phyloP scores from a whole-genome alignment of 129 eudicot genomes.

The Oenanthe sinensis region DNA sequence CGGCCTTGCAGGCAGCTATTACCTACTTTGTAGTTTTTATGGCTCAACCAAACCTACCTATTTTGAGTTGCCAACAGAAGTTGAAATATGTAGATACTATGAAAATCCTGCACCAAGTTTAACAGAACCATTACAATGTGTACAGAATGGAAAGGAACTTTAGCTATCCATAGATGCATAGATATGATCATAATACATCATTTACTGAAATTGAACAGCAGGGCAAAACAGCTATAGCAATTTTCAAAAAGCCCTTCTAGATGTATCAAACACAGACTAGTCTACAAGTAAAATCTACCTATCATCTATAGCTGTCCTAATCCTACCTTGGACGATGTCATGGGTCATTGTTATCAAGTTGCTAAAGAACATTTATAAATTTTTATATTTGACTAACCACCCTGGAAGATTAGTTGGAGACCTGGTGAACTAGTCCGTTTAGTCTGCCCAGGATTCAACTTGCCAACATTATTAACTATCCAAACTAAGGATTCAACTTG shows the following conservation, averaged over 20 bases:
- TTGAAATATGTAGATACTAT: not conserved
- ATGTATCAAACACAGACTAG: not conserved
- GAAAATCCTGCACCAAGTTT: not conserved
- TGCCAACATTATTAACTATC: too few species aligned
- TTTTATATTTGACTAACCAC: not conserved
- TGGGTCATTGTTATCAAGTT: not conserved
- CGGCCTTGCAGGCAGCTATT: not conserved
- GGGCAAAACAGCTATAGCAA: not conserved
- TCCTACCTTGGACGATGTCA: not conserved
- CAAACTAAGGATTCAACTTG: too few species aligned
- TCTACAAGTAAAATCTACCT: not conserved
- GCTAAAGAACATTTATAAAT: not conserved
- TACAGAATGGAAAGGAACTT: too few species aligned
- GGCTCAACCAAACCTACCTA: not conserved
- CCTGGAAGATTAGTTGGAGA: not conserved
- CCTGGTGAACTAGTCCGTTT: not conserved
- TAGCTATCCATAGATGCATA: too few species aligned
- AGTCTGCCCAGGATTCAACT: not conserved
- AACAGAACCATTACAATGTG: not conserved
- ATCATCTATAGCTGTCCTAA: not conserved
- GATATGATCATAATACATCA: not conserved
- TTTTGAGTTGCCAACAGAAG: not conserved
- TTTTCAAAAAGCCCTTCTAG: not conserved
- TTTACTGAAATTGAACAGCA: not conserved
- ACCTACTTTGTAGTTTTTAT: not conserved